phyloP scores from a whole-genome alignment of 192 early-diverging fungal genomes.

The Dissophora globulifera region DNA sequence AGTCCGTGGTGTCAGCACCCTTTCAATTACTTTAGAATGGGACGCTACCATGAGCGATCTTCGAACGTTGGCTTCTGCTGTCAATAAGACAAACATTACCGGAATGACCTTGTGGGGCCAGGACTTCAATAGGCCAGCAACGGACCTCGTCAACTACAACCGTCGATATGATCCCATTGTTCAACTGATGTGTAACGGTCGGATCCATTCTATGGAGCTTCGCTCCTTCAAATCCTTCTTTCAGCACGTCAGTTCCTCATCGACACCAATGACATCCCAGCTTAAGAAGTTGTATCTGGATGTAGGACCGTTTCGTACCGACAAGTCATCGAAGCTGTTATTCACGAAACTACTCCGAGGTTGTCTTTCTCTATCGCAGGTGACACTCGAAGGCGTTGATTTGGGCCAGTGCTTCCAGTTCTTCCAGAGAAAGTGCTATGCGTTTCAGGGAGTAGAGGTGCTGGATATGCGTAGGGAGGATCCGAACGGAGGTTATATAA shows the following conservation, averaged over 20 bases:
- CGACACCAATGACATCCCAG: not conserved
- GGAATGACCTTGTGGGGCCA: not conserved
- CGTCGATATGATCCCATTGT: constrained; percentile 14
- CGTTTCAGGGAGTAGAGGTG: too few species aligned
- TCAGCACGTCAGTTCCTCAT: not conserved
- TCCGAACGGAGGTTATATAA: too few species aligned
- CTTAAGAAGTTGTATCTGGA: not conserved
- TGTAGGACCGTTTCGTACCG: too few species aligned
- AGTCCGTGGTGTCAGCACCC: not conserved
- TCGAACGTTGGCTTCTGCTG: not conserved
- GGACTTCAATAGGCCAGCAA: not conserved
- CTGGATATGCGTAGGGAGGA: too few species aligned
- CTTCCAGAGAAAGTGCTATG: too few species aligned
- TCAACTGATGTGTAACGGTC: not conserved
- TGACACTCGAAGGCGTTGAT: too few species aligned
- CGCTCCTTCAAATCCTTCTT: not conserved
- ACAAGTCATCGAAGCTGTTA: too few species aligned
- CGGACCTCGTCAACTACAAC: not conserved
- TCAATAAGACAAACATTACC: not conserved
- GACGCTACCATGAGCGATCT: constrained; percentile 9
- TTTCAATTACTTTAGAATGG: constrained; percentile 15
- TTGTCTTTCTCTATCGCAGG: too few species aligned
- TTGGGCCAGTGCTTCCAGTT: too few species aligned
- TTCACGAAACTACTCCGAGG: too few species aligned
- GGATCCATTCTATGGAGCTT: not conserved